Evolutionary conservation across 768 basidiomycete species (phyloP), one percentile per base, ranked within the genome.

Genomic region (Russula vinacea): DNA sequence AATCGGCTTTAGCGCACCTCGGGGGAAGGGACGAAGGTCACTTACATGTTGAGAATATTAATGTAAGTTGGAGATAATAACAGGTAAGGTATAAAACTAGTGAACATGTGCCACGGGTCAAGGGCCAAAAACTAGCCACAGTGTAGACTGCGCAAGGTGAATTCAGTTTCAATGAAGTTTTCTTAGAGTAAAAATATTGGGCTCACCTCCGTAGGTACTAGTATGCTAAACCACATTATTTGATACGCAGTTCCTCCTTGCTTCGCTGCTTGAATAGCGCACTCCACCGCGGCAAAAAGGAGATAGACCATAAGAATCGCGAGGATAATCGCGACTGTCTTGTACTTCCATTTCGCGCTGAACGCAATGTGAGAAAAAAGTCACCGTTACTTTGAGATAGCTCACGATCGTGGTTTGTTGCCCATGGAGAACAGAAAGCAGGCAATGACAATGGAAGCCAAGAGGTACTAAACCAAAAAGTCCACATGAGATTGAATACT

Each of bases 91-190:
- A 87, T 69, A 71, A 94, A 94, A 70, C 91, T 94, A 10, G 95
- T 98, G 67, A 97, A 54, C 78, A 98, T 86, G 76, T 98, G 96
- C 92, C 93, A 95, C 5, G 97, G 95, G 74, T 99, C 97, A 62
- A 95, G 83, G 0, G 93, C 92, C 45, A 98, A 77, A 97, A 68
- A 65, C 89, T 88, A 50, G 90, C 83, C 40, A 88, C 77, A 6
- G 89, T 78, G 74, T 91, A 97, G 44, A 90, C 87, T 88, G 60
- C n/a, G 26, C 35, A 14, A 39, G 32, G 13, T 13, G 39, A 54
- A 37, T 22, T 58, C 14, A 44, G 32, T 19, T 33, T 32, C 26
- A 8, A 35, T 2, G 40, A 52, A 5, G 9, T 42, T 5, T 42
- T 14, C 56, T 13, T 32, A 11, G 24, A 4, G 17, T 29, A 37